These are phyloP conservation scores for Russula dissimulans DNA, from an alignment of 768 basidiomycete species.

Conservation along the genomic window DNA sequence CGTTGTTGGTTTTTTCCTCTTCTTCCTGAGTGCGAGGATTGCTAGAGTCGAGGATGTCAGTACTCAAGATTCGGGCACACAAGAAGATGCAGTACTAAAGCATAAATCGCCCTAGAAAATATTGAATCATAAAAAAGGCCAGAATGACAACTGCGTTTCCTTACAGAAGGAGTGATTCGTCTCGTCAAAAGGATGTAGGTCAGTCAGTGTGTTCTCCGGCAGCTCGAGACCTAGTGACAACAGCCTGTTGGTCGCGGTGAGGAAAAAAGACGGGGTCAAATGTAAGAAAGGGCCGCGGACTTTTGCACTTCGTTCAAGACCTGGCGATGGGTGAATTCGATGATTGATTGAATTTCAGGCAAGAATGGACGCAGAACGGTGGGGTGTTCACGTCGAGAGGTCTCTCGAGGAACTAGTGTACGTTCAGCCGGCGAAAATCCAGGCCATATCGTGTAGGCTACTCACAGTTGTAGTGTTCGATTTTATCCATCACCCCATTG, in stretches of 20 bases:
- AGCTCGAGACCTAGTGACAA: slow-evolving; percentile 45
- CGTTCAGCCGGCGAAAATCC: background rate
- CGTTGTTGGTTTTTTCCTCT: slow-evolving; percentile 24
- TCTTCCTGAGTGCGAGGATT: slow-evolving; percentile 29
- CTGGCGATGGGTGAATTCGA: slow-evolving; percentile 41
- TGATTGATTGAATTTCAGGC: slow-evolving; percentile 43
- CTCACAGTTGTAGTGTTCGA: slow-evolving; percentile 57
- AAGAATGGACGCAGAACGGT: slow-evolving; percentile 40
- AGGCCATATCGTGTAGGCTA: background rate
- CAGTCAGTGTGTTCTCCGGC: slow-evolving; percentile 42
- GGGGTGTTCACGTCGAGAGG: slow-evolving; percentile 41
- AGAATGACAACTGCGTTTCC: background rate
- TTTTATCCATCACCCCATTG: slow-evolving; percentile 51
- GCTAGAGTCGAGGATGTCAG: slow-evolving; percentile 18
- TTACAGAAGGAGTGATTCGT: slow-evolving; percentile 20
- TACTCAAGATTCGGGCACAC: background rate
- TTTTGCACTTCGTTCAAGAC: slow-evolving; percentile 33
- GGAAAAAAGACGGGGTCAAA: slow-evolving; percentile 24
- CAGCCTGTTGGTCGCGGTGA: slow-evolving; percentile 27
- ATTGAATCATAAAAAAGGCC: background rate
- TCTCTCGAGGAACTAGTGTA: slow-evolving; percentile 40
- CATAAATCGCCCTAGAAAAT: slow-evolving; percentile 46
- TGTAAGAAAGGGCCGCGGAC: slow-evolving; percentile 29
- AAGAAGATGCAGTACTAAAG: slow-evolving; percentile 41
- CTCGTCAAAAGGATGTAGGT: slow-evolving; percentile 38